Percentiles rank a stretch among this genome's conserved stretches.
Conservation (phyloP, 1,284 basidiomycete species). For the Inonotus obliquus region DNA sequence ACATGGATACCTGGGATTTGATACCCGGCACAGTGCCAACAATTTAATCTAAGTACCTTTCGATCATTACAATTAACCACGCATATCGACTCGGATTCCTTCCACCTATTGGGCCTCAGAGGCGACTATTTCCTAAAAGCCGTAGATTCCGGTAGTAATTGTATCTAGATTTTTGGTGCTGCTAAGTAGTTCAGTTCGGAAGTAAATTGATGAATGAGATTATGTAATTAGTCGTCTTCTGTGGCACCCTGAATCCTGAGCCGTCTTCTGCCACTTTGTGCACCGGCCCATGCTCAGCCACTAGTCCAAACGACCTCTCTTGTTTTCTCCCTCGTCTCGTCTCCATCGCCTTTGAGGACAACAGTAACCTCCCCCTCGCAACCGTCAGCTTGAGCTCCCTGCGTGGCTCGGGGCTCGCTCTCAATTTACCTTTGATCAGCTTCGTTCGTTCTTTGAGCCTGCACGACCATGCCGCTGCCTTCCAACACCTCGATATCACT, state of each 20-base stretch:
- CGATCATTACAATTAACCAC: no score
- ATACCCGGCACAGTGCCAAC: no score
- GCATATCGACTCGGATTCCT: no score
- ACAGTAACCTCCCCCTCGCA: not conserved
- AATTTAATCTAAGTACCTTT: no score
- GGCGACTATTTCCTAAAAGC: no score
- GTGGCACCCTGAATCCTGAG: not conserved
- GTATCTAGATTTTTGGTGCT: no score
- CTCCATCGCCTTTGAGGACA: not conserved
- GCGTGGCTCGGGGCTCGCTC: not conserved
- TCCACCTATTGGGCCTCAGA: no score
- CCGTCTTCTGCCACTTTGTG: not conserved
- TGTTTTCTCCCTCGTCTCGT: not conserved
- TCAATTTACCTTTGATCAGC: not conserved
- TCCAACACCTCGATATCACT: slow-evolving; percentile 46
- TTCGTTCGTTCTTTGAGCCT: not conserved
- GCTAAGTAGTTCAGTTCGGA: not conserved
- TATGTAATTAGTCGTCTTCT: not conserved
- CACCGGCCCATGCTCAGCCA: not conserved
- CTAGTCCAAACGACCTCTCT: not conserved
- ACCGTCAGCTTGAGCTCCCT: not conserved
- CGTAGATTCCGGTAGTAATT: no score
- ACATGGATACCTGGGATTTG: no score
- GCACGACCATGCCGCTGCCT: slow-evolving; percentile 56
- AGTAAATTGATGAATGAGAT: not conserved